These are phyloP conservation scores for Pseudohalonectria lignicola DNA, from an alignment of 2,329 filamentous ascomycete species.

Conservation along the genomic window DNA sequence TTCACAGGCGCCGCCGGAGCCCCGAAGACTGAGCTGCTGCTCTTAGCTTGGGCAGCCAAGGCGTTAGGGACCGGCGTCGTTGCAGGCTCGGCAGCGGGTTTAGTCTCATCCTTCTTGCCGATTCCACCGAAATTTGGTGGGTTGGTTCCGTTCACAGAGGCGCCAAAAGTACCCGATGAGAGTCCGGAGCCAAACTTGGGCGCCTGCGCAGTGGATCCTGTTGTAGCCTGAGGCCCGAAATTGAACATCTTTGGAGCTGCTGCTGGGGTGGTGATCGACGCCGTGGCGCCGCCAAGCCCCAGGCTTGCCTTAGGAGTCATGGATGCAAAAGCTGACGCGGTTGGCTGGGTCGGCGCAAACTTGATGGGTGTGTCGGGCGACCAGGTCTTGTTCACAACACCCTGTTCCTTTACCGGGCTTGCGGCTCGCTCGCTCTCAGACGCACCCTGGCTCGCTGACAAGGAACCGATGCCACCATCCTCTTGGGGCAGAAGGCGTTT, in stretches of 20 bases:
- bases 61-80: no score
- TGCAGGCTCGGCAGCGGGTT: no score
- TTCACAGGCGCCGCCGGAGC: no score
- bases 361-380: conserved; percentile 41
- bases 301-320: conserved; percentile 16
- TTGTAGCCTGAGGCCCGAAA: neutral
- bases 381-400: conserved; percentile 33
- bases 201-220: no score
- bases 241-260: conserved; percentile 4
- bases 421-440: conserved; percentile 29
- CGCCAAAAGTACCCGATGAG: no score
- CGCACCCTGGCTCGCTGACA: conserved; percentile 11
- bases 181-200: no score
- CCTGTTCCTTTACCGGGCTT: conserved; percentile 28
- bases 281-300: no score
- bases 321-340: conserved; percentile 12
- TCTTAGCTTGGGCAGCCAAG: no score
- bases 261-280: conserved; percentile 5
- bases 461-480: conserved; percentile 12
- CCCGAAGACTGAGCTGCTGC: no score
- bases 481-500: conserved; percentile 26
- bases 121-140: no score
- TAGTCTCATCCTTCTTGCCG: no score
- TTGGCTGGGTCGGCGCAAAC: conserved; percentile 25
- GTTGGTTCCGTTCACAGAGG: no score